These are phyloP conservation scores for Fusarium decemcellulare DNA, from an alignment of 2,329 filamentous ascomycete species.

Conservation along the genomic window DNA sequence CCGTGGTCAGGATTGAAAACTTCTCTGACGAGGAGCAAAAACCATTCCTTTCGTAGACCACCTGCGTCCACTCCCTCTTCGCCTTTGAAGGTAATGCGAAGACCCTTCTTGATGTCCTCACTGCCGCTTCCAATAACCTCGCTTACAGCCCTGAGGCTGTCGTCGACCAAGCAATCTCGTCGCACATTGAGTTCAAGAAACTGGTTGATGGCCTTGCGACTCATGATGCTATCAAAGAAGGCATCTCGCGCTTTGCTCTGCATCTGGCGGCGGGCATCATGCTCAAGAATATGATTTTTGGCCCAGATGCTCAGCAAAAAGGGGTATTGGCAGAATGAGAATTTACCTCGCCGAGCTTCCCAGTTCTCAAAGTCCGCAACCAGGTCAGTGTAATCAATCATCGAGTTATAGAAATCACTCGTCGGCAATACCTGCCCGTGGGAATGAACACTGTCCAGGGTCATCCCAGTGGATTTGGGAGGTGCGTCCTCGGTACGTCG, in stretches of 20 bases:
- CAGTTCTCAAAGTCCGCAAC: constrained; percentile 89
- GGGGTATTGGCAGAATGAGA: constrained; percentile 92
- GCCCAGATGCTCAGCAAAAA: constrained; percentile 93
- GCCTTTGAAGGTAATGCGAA: constrained; percentile 87
- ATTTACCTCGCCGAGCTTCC: constrained; percentile 81
- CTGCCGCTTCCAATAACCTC: constrained; percentile 85
- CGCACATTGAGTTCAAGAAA: constrained; percentile 84
- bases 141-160: constrained; percentile 87
- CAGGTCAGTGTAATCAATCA: constrained; percentile 89
- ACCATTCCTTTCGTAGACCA: constrained; percentile 94
- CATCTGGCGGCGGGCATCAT: constrained; percentile 92
- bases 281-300: constrained; percentile 91
- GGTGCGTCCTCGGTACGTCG: constrained; percentile 51
- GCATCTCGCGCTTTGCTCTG: constrained; percentile 88
- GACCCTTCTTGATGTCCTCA: constrained; percentile 91
- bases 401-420: constrained; percentile 88
- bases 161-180: constrained; percentile 88
- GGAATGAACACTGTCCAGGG: constrained; percentile 49
- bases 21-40: constrained; percentile 87
- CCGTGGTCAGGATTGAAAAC: constrained; percentile 93
- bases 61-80: constrained; percentile 95
- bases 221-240: constrained; percentile 91
- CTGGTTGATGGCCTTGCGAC: constrained; percentile 79
- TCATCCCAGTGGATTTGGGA: constrained; percentile 22
- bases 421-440: constrained; percentile 80